Conservation (phyloP, 345 rosid genomes). For the Citrus unshiu region DNA sequence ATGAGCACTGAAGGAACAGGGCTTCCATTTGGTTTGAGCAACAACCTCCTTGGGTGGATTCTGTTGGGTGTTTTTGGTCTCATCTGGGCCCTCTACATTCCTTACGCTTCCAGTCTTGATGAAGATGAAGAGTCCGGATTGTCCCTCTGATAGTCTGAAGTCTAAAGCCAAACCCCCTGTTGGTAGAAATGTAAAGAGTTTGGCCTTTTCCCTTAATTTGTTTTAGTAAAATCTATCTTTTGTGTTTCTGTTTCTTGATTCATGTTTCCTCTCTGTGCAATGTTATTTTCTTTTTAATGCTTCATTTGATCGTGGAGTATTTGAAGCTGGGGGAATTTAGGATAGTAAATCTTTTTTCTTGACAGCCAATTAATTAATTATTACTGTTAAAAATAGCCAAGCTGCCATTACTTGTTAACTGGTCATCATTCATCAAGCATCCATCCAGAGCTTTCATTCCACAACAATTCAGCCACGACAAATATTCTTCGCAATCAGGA, state of each 20-base stretch:
- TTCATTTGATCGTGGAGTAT: background rate
- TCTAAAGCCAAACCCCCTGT: conserved; percentile 5
- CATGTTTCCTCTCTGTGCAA: background rate
- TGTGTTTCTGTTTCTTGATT: background rate
- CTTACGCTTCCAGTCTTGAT: conserved; percentile 66
- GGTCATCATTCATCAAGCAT: no score
- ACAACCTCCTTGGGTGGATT: conserved; percentile 94
- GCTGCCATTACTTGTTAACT: no score
- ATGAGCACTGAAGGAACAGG: conserved; percentile 88
- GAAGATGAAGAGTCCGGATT: conserved; percentile 91
- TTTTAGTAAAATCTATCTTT: background rate
- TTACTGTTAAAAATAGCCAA: no score
- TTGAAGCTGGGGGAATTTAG: no score
- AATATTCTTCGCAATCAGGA: no score
- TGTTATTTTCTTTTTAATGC: background rate
- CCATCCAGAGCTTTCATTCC: no score
- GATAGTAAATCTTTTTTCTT: no score
- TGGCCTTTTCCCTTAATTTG: background rate
- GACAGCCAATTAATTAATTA: no score
- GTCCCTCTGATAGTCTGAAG: conserved; percentile 47
- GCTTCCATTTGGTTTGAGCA: conserved; percentile 91
- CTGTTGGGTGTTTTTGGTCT: conserved; percentile 78
- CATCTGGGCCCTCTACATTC: conserved; percentile 75
- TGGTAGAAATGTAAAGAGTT: conserved; percentile 11
- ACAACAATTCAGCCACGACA: no score